Evolutionary conservation across 2,329 filamentous ascomycete genomes (phyloP), one percentile per base, ranked within the genome.

Genomic region (Dothistroma septosporum): DNA sequence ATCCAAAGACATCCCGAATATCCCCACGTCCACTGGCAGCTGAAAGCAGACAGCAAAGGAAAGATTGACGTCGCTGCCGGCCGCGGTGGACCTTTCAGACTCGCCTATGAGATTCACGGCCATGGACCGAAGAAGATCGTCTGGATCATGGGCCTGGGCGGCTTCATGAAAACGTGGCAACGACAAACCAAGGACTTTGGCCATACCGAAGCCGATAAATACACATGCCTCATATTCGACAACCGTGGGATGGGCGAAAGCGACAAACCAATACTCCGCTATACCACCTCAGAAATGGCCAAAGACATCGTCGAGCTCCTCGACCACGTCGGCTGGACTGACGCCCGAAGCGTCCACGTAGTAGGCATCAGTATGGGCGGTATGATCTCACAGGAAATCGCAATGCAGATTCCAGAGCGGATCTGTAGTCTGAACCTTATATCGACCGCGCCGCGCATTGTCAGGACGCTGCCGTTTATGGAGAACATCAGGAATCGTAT

Each of bases 311-410:
- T 92, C 65, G 90, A 94, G 69, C 78, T 94, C 19, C 69, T 85
- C 21, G 82, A 87, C 65, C 83, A 89, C 68, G 73, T 94, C 10
- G 86, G 85, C 64, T 95, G 90, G 89, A 85, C 75, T 57, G 64
- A 81, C 71, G 68, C 79, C 68, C 76, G 81, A 78, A 73, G 84
- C 55, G 67, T 88, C 14, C 86, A 96, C 76, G 74, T 95, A 56
- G 80, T 89, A 35, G 92, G 91, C 59, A 86, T 93, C 65, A 91
- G 87, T 61, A 89, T 96, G 83, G 91, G 91, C 64, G 91, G 92
- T 70, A 96, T 96, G 92, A 93, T 96, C 69, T 85, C 90, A 2
- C 92, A 96, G 75, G 92, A 96, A 76, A 71, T 96, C 4, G 83
- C 81, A 73, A 70, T 73, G 35, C 72, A 79, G n/a, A 77, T 80